phyloP scores from a whole-genome alignment of 2,329 filamentous ascomycete genomes.

The Cryphonectria parasitica region DNA sequence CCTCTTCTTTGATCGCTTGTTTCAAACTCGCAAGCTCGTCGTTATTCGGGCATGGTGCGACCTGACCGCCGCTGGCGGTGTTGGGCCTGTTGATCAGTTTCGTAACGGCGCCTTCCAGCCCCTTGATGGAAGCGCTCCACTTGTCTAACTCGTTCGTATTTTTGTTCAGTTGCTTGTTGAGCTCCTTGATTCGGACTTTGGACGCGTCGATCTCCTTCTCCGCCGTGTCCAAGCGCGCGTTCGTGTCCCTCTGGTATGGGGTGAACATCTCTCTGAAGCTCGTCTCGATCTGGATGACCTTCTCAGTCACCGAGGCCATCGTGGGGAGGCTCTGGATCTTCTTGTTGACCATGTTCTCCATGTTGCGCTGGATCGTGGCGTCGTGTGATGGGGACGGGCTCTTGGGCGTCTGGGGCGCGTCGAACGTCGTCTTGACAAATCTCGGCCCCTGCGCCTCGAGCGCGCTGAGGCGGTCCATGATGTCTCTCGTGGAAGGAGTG shows the following conservation, averaged over 20 bases:
- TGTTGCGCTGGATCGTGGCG: conserved; percentile 2
- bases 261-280: background rate
- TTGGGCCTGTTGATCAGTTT: background rate
- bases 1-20: background rate
- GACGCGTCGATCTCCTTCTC: background rate
- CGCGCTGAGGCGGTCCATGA: background rate
- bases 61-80: too few species aligned
- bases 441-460: background rate
- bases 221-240: background rate
- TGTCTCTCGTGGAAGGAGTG: background rate
- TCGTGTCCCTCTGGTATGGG: background rate
- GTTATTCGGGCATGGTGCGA: background rate
- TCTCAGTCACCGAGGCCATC: background rate
- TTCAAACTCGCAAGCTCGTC: background rate
- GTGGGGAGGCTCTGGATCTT: conserved; percentile 12
- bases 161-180: conserved; percentile 6
- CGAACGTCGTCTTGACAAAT: background rate
- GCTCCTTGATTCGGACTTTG: background rate
- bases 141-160: background rate
- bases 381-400: conserved; percentile 7
- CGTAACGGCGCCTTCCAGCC: background rate
- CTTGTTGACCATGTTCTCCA: background rate
- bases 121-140: background rate
- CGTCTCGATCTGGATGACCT: background rate
- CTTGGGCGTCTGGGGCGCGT: background rate